A percentile compares a stretch with the other conserved stretches of the same genome.
These are phyloP conservation scores for Dictyostelium intermedium DNA, from an alignment of 78 protist genomes.

Conservation along the genomic window DNA sequence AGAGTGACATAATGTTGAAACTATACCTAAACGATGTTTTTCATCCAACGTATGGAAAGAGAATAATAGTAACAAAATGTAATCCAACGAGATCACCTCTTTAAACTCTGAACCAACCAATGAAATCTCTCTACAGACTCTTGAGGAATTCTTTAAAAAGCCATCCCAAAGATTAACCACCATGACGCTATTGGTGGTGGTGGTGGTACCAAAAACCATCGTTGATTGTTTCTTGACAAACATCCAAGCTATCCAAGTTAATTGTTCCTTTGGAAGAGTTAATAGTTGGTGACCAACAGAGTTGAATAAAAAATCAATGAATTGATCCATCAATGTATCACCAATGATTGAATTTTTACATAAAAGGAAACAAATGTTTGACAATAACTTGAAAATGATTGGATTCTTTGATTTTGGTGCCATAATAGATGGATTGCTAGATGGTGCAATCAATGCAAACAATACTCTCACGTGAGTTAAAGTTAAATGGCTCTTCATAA, in stretches of 20 bases:
- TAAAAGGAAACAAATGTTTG: background rate
- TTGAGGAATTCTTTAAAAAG: background rate
- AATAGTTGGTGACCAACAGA: background rate
- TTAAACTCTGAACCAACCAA: background rate
- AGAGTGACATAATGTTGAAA: background rate
- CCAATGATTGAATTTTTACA: background rate
- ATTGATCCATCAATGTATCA: background rate
- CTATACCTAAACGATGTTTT: slow-evolving; percentile 17
- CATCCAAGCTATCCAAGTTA: slow-evolving; percentile 42
- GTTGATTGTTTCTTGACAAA: slow-evolving; percentile 40
- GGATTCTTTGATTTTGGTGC: background rate
- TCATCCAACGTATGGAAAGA: slow-evolving; percentile 35
- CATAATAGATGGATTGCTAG: background rate
- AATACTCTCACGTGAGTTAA: background rate
- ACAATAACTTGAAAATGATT: background rate
- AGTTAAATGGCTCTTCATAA: background rate
- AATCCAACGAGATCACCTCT: slow-evolving; percentile 27
- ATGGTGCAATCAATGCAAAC: background rate
- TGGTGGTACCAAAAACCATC: background rate
- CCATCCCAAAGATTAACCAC: slow-evolving; percentile 7
- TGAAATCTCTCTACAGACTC: background rate
- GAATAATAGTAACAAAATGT: slow-evolving; percentile 10
- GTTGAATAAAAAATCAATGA: background rate
- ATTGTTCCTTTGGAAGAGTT: background rate
- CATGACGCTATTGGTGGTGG: background rate